These are phyloP conservation scores for Mucor ambiguus DNA, from an alignment of 371 early-diverging fungal genomes.

Conservation along the genomic window DNA sequence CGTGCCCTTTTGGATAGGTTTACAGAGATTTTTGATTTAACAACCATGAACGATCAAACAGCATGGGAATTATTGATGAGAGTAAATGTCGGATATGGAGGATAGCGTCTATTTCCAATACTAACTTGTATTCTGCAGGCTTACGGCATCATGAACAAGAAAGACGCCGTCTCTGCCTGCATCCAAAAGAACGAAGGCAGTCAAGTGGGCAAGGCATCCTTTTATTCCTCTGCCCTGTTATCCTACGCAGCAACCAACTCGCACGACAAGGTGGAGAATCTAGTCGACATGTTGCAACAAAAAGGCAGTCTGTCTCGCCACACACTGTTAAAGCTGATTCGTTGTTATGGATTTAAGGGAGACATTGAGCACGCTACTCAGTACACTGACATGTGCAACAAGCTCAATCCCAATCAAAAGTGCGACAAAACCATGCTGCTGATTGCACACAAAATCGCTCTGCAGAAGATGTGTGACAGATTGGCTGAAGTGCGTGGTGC, in stretches of 20 bases:
- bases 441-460: conserved; percentile 30
- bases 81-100: conserved; percentile 20
- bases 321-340: conserved; percentile 23
- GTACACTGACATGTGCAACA: conserved; percentile 18
- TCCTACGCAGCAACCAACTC: conserved; percentile 25
- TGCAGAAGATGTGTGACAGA: conserved; percentile 11
- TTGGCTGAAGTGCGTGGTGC: conserved; percentile 13
- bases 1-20: conserved; percentile 29
- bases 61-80: conserved; percentile 38
- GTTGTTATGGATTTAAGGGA: conserved; percentile 33
- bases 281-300: conserved; percentile 22
- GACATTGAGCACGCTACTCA: conserved; percentile 16
- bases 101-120: not conserved
- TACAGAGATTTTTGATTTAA: conserved; percentile 18
- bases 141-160: conserved; percentile 28
- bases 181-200: not conserved
- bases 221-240: conserved; percentile 17
- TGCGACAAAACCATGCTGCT: conserved; percentile 22
- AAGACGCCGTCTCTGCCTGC: conserved; percentile 8
- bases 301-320: not conserved
- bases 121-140: not conserved
- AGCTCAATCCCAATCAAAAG: conserved; percentile 15
- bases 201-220: not conserved
- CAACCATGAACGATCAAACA: conserved; percentile 22
- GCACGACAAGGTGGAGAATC: conserved; percentile 15